Evolutionary conservation across 441 rosid species (phyloP), one percentile per base, ranked within the genome.

Genomic region (Isatis lusitanica): DNA sequence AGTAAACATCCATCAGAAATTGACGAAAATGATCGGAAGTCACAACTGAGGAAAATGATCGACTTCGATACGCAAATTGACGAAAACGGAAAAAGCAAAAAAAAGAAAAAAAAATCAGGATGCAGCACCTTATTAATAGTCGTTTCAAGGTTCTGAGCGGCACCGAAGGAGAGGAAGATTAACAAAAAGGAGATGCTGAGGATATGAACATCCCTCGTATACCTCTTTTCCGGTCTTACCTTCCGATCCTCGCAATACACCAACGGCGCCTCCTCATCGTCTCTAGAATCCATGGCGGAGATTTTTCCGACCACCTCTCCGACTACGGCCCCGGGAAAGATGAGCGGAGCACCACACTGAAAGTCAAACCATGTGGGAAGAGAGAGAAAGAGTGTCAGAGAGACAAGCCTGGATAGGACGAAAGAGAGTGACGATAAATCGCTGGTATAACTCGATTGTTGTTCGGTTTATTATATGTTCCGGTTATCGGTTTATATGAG

Each of bases 141-240:
- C 9, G 92, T 88, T 80, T 91, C 90, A 17, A 94, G 88, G 83
- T 94, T 94, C 86, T 92, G 98, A 74, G 98, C 97, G 66, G 97
- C 98, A 55, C 98, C 98, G 60, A 80, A 94, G 60, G 97, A 91
- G 67, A 84, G 89, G 79, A 94, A 94, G 68, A 94, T 70, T 53
- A 94, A 83, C 78, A 94, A 74, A 63, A 94, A 94, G 31, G 94
- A 88, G 60, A 77, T 79, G 82, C 98, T 94, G 61, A 94, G 81
- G 59, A 94, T 85, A 79, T 90, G 93, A 68, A 94, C 83, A 66
- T 94, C 98, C 36, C 84, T 85, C 1, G 84, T 59, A 61, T 88
- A 84, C 79, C 76, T 81, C 74, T 78, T 82, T 11, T 70, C 48
- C 76, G 78, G 3, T 73, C 52, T 21, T 16, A 43, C 30, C 55